Evolutionary conservation across 805 yeast genomes (phyloP).

Genomic region (Metschnikowia peoriensis): DNA sequence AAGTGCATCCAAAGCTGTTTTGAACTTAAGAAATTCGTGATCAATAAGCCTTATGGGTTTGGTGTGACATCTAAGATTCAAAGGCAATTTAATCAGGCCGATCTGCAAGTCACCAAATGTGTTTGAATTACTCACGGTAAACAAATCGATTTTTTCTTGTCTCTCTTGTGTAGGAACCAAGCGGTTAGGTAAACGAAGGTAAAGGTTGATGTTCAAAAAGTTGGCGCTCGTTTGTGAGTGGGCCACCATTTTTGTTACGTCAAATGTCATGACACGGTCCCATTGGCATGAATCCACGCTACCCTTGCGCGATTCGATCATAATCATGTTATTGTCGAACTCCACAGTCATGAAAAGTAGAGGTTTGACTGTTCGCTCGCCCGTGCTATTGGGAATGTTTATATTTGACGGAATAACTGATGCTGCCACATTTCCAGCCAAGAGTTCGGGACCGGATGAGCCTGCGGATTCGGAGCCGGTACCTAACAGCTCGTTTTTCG

Average conservation of each 20-base stretch:
- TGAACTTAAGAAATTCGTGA: constrained; percentile 47
- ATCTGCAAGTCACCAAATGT: constrained; percentile 67
- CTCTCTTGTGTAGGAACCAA: constrained; percentile 47
- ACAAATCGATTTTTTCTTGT: constrained; percentile 25
- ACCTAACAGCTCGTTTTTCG: constrained; percentile 9
- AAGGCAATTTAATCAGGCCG: constrained; percentile 65
- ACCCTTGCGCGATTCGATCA: constrained; percentile 84
- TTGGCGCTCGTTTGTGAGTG: constrained; percentile 45
- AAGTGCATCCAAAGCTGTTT: constrained; percentile 41
- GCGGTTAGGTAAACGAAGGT: constrained; percentile 71
- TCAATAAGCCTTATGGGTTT: constrained; percentile 57
- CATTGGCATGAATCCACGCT: constrained; percentile 75
- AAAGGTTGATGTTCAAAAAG: constrained; percentile 68
- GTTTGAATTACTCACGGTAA: constrained; percentile 34
- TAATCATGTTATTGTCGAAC: constrained; percentile 90
- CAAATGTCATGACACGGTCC: constrained; percentile 89
- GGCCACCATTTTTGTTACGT: constrained; percentile 51
- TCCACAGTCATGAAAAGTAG: constrained; percentile 85
- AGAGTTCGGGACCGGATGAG: constrained; percentile 21
- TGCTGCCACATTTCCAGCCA: constrained; percentile 34
- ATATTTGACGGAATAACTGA: constrained; percentile 49
- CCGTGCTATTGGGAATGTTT: constrained; percentile 48
- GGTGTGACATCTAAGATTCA: constrained; percentile 53
- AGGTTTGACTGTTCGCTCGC: constrained; percentile 52
- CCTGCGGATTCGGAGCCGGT: constrained; percentile 2